A percentile compares a stretch with the other conserved stretches of the same genome.
Evolutionary conservation across 2,329 filamentous ascomycete genomes (phyloP).

Genomic region (Penicillium aurantiogriseum): DNA sequence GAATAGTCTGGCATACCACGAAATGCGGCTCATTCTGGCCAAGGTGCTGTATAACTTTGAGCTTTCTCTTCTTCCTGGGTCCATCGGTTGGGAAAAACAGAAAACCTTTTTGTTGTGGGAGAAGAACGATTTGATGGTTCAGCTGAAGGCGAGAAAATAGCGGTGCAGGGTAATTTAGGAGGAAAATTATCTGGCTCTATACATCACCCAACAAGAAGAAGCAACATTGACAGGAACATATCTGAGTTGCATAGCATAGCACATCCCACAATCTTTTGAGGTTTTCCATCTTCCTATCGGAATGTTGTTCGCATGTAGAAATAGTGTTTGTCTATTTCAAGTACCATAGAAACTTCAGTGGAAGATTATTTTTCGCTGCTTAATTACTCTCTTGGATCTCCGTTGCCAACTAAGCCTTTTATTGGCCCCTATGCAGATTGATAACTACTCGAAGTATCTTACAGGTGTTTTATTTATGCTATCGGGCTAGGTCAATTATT

Average conservation of each 20-base stretch:
- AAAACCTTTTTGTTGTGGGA: background rate
- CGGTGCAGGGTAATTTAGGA: rapidly evolving
- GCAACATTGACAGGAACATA: background rate
- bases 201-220: background rate
- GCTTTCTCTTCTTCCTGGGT: background rate
- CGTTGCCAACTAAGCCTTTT: background rate
- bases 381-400: background rate
- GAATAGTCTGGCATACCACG: background rate
- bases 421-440: background rate
- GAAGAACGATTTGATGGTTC: background rate
- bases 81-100: background rate
- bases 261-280: background rate
- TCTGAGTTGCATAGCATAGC: background rate
- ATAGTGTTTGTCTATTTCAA: background rate
- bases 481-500: background rate
- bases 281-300: background rate
- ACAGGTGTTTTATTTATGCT: background rate
- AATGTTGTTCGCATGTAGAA: background rate
- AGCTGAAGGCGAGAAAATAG: background rate
- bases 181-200: no score
- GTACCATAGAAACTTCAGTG: background rate
- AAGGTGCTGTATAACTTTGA: background rate
- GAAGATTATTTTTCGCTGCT: background rate
- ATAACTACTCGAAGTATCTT: background rate
- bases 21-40: background rate